phyloP scores from a whole-genome alignment of 2,329 filamentous ascomycete genomes.

The Aspergillus amoenus region DNA sequence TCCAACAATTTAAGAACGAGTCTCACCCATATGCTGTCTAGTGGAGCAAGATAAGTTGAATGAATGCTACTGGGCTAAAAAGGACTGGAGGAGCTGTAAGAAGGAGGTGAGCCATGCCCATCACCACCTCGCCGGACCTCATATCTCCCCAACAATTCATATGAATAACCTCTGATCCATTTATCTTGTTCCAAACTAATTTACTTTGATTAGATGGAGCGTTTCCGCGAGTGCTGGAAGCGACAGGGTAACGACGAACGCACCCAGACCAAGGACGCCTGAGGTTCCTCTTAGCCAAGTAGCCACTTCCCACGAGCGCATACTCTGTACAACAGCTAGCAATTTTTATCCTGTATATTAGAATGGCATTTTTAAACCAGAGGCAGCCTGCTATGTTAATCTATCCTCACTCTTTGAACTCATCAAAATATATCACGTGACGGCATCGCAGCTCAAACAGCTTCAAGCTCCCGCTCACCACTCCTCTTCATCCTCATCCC shows the following conservation, averaged over 20 bases:
- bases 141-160: background rate
- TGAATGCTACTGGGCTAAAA: constrained; percentile 93
- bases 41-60: constrained; percentile 89
- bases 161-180: background rate
- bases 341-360: constrained; percentile 10
- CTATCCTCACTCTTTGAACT: background rate
- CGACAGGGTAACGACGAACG: constrained; percentile 80
- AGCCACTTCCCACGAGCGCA: background rate
- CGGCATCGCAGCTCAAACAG: constrained; percentile 12
- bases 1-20: background rate
- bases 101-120: constrained; percentile 66
- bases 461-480: constrained; percentile 5
- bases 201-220: constrained; percentile 68
- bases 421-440: constrained; percentile 24
- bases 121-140: background rate
- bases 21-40: constrained; percentile 37
- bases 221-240: constrained; percentile 90
- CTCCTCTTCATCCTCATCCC: background rate
- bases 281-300: background rate
- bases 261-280: constrained; percentile 72
- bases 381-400: background rate
- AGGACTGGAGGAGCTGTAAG: constrained; percentile 89
- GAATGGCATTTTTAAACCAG: background rate
- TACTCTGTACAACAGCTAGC: constrained; percentile 9
- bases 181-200: background rate